phyloP scores from a whole-genome alignment of 768 basidiomycete species.

The Russula griseocarnosa region DNA sequence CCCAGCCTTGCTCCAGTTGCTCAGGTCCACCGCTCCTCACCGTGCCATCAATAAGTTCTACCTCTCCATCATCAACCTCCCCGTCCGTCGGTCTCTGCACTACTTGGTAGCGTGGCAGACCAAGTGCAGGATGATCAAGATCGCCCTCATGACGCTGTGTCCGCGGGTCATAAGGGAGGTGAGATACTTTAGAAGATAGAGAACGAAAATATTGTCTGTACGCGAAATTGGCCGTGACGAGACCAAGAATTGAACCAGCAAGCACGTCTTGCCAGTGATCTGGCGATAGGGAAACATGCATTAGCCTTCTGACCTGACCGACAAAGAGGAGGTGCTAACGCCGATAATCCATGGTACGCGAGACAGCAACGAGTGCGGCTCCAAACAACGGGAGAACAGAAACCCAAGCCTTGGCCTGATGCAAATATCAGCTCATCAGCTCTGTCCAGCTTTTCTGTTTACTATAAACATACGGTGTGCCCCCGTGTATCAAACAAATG shows the following conservation, averaged over 20 bases:
- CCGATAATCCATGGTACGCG: constrained; percentile 88
- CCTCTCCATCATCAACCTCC: constrained; percentile 26
- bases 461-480: constrained; percentile 50
- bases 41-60: constrained; percentile 31
- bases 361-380: constrained; percentile 75
- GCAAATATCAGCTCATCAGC: constrained; percentile 4
- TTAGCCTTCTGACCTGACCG: constrained; percentile 19
- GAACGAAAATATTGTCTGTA: constrained; percentile 84
- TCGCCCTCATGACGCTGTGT: constrained; percentile 44
- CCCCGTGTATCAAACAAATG: constrained; percentile 84
- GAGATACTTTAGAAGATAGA: constrained; percentile 57
- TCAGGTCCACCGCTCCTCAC: constrained; percentile 35
- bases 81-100: constrained; percentile 6
- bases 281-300: constrained; percentile 33
- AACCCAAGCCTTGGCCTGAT: constrained; percentile 71
- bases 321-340: constrained; percentile 46
- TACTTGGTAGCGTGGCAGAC: constrained; percentile 1
- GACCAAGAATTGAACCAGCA: constrained; percentile 72
- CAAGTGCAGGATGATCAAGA: constrained; percentile 29
- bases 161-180: constrained; percentile 71
- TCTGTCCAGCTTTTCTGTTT: background rate
- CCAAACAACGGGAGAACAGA: constrained; percentile 70
- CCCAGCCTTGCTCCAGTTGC: constrained; percentile 23
- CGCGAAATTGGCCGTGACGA: constrained; percentile 62
- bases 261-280: constrained; percentile 93